Base-by-base conservation (phyloP, 495 filamentous ascomycete species). In the Chaetomium tenue region DNA sequence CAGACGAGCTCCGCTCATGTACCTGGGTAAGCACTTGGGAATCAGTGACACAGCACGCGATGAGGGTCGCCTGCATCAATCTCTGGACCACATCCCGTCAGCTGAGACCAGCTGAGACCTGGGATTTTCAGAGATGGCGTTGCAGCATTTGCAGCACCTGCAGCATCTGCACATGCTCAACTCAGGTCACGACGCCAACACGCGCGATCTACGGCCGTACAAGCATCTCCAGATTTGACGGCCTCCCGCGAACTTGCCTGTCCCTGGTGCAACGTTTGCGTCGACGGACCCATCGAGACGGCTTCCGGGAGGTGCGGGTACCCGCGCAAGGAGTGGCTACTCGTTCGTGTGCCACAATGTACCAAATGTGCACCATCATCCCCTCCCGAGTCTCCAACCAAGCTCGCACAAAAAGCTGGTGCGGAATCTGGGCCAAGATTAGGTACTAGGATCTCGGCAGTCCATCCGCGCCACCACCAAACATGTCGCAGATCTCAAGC, bases 121-220 rank as follows among this genome's bases (percentile, higher is more conserved):
- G 13, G 40, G 40, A 18, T 18, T 18, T 44, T 12, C n/a, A 6
- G 33, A 37, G 33, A 37, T 37, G 13, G 16, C 40, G 13, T 2
- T 44, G 40, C 18, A 23, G 5, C 18, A 26, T 18, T 2, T 44
- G 40, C 18, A 23, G 5, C 18, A 26, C 6, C 8, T 30, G 50
- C 12, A 13, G 22, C 22, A 30, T 52, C 53, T 30, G 42, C 20
- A 28, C 26, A 20, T 26, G 46, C 20, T 16, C 30, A 12, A 42
- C 15, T 0, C 28, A 30, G 28, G 28, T 30, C n/a, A 5, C 22
- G 50, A 47, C 8, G 40, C 18, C 28, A 23, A 52, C 51, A 26
- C 13, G 25, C 62, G 37, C 55, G 23, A 67, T 63, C 57, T 72
- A 70, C 70, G 70, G 70, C 70, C 68, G 66, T 70, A 72, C 70